Base-by-base conservation (phyloP, 2,329 filamentous ascomycete species). In the Talaromyces piceae region DNA sequence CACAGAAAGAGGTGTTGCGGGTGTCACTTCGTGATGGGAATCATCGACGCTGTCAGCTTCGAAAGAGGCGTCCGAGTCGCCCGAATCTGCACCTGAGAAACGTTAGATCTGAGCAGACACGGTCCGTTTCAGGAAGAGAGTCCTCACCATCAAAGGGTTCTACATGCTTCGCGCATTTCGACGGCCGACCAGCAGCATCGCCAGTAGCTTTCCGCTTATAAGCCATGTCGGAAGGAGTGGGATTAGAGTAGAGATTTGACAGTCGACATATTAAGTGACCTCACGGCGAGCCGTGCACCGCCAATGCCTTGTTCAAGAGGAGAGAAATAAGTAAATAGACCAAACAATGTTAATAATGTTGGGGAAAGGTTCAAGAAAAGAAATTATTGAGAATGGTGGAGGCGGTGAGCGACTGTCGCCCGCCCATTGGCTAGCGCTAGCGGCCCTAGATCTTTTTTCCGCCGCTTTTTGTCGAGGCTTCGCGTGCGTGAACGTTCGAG, bases 1-100 rank as follows among this genome's bases (percentile, higher is more conserved):
- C 3, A 79, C 76, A 3, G 77, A 79, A 50, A 73, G 64, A 6
- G 77, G 75, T 3, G 77, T 80, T 18, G 71, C 60, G 7, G 77
- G 76, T 1, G 77, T 79, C 37, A 73, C 68, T n/a, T 68, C 62
- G 6, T 43, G 63, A 52, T 56, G 46, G 46, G 52, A 27, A 8
- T 31, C 25, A 12, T 12, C 26, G n/a, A 31, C 23, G 25, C 44
- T 30, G 30, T 33, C 44, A 25, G 44, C 25, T 25, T 59, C 57
- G 11, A 41, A 49, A 41, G 26, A 43, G 13, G 18, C 13, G 9
- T 43, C 39, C 9, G 39, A 43, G 3, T 25, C 39, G 2, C 25
- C 39, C 45, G 51, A 53, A 25, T 45, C 23, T 25, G 30, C 13
- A 9, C 39, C 50, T 52, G 43, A 3, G 11, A 25, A 43, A 16